Conservation (phyloP, 2,329 filamentous ascomycete genomes). For the Aspergillus caelatus region DNA sequence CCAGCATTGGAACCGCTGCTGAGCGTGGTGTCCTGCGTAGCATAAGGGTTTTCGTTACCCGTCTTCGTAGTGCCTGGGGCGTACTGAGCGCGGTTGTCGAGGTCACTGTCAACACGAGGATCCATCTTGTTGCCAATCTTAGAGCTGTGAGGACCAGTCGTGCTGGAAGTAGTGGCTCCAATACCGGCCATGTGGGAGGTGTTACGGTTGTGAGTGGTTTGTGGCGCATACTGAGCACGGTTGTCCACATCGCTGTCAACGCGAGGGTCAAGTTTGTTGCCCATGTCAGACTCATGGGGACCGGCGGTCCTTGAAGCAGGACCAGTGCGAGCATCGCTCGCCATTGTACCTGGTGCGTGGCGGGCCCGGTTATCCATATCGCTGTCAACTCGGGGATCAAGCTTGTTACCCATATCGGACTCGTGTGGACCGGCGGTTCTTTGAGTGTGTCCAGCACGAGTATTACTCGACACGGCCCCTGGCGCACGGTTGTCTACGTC, state of each 20-base stretch:
- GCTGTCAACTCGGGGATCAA: slow-evolving; percentile 36
- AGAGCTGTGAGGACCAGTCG: slow-evolving; percentile 22
- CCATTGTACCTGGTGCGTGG: slow-evolving; percentile 10
- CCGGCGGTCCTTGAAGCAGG: slow-evolving; percentile 15
- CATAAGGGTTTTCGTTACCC: slow-evolving; percentile 17
- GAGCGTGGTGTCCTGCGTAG: slow-evolving; percentile 8
- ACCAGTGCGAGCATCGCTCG: not conserved
- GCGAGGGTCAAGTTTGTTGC: slow-evolving; percentile 45
- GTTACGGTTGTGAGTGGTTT: not conserved
- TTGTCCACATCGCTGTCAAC: slow-evolving; percentile 20
- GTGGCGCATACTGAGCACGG: slow-evolving; percentile 21
- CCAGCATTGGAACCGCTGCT: slow-evolving; percentile 14
- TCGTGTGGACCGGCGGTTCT: not conserved
- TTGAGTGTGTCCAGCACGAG: slow-evolving; percentile 16
- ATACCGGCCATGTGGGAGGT: not conserved
- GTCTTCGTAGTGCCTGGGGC: slow-evolving; percentile 16
- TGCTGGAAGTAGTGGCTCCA: slow-evolving; percentile 4
- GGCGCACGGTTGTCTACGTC: slow-evolving; percentile 27
- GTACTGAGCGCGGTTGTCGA: slow-evolving; percentile 26
- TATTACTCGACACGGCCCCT: not conserved
- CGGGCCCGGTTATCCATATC: slow-evolving; percentile 28
- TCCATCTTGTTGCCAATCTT: slow-evolving; percentile 42
- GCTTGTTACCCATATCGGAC: slow-evolving; percentile 36
- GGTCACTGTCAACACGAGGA: slow-evolving; percentile 26
- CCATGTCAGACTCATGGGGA: slow-evolving; percentile 21